phyloP scores from a whole-genome alignment of 768 basidiomycete species.

The Lactarius sp. region DNA sequence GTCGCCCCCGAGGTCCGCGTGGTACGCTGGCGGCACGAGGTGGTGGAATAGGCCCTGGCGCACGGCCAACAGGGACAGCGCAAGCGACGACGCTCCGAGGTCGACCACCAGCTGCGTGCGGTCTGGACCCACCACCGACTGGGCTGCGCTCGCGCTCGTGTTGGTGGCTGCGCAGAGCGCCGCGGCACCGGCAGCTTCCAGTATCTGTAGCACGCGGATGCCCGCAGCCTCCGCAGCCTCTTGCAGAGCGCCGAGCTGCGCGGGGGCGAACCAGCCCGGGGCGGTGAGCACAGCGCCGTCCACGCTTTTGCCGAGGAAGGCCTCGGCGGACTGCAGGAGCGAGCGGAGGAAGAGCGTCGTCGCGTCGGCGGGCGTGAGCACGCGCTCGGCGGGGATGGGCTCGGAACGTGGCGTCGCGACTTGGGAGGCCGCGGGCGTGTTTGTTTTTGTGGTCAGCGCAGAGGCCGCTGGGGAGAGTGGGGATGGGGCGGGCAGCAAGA shows the following conservation, averaged over 20 bases:
- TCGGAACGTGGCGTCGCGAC: constrained; percentile 69
- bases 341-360: constrained; percentile 81
- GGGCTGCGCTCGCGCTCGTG: constrained; percentile 36
- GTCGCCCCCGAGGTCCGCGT: constrained; percentile 53
- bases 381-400: constrained; percentile 59
- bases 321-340: constrained; percentile 80
- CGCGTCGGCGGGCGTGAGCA: constrained; percentile 79
- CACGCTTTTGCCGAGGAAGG: constrained; percentile 80
- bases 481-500: constrained; percentile 72
- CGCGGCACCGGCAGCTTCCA: constrained; percentile 84
- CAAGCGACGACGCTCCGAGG: constrained; percentile 69
- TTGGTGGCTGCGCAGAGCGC: constrained; percentile 42
- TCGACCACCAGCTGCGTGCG: constrained; percentile 80
- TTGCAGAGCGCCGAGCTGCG: constrained; percentile 64
- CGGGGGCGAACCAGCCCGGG: constrained; percentile 67
- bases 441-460: constrained; percentile 42
- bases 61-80: constrained; percentile 64
- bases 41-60: constrained; percentile 69
- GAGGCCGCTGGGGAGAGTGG: constrained; percentile 47
- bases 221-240: constrained; percentile 77
- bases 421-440: constrained; percentile 61
- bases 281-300: constrained; percentile 80
- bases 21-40: constrained; percentile 45
- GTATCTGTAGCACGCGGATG: constrained; percentile 75
- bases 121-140: constrained; percentile 46